These are phyloP conservation scores for Lophium mytilinum DNA, from an alignment of 495 filamentous ascomycete genomes.

Conservation along the genomic window DNA sequence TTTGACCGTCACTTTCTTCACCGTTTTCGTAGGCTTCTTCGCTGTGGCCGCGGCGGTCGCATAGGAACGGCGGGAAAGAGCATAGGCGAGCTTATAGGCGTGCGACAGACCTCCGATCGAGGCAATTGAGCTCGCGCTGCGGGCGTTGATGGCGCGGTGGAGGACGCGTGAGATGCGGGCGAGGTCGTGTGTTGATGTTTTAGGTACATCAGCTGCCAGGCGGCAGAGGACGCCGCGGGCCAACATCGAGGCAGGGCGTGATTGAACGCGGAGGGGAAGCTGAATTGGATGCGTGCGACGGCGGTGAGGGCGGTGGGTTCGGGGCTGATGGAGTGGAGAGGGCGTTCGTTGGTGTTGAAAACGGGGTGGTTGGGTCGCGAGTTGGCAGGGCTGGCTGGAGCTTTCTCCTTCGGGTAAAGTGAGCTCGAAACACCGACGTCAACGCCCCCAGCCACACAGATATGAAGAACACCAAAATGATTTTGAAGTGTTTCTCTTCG, in stretches of 20 bases:
- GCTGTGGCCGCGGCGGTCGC: conserved; percentile 9
- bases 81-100: conserved; percentile 8
- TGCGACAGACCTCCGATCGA: conserved; percentile 9
- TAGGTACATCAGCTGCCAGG: conserved; percentile 22
- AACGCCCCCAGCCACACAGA: too few species aligned
- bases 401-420: too few species aligned
- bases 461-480: too few species aligned
- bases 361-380: too few species aligned
- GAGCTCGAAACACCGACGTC: too few species aligned
- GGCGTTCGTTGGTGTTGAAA: too few species aligned
- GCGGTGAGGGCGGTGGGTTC: too few species aligned
- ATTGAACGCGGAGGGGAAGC: too few species aligned
- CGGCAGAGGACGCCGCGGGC: conserved; percentile 26
- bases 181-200: conserved; percentile 27
- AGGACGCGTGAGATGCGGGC: conserved; percentile 18
- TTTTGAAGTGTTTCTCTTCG: too few species aligned
- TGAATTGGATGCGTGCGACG: too few species aligned
- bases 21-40: conserved; percentile 6
- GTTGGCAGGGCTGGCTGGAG: too few species aligned
- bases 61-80: conserved; percentile 18
- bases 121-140: conserved; percentile 13
- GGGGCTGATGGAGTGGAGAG: too few species aligned
- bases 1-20: conserved; percentile 14
- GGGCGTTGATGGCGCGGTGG: conserved; percentile 12
- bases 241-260: conserved; percentile 7